Base-by-base conservation (phyloP, 768 basidiomycete genomes). In the Agrocybe pediades region DNA sequence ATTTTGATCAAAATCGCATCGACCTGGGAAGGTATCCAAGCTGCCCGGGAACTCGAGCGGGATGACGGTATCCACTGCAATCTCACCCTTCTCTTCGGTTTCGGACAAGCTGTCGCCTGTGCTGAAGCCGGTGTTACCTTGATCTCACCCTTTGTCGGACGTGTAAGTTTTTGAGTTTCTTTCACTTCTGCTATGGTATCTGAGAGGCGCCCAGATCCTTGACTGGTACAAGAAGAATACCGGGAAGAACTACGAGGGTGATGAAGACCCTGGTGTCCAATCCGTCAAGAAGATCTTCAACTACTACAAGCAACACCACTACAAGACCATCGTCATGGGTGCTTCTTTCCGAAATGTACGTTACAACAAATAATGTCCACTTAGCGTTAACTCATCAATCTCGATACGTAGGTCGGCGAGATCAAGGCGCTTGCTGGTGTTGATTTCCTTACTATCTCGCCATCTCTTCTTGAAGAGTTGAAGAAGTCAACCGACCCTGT, bases 281-380 rank as follows among this genome's bases (percentile, higher is more conserved):
- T 95, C 92, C 39, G 97, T 99, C 58, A 88, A 92, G 80, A 90
- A 83, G 75, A 99, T 99, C 79, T 99, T 88, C 86, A 92, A 96
- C 81, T 98, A 95, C 75, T 99, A 99, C 86, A 98, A 98, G 83
- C 95, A 97, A 71, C 85, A 98, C 76, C 82, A 84, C 55, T 98
- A 99, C 85, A 92, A 95, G 67, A 99, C 97, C 63, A 98, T 99
- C 74, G 96, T 98, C 72, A 98, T 98, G 97, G 97, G 96, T 69
- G 97, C 97, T 55, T 96, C 94, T 26, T 98, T 99, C 95, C 91
- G 97, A 70, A 98, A 98, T 80, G 88, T 95, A 62, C 53, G 89
- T 2, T 16, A 29, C 20, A 40, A 24, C 13, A 47, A 30, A 9
- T 4, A 11, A n/a, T 36, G 20, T 23, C 33, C 11, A 2, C 5